Percentiles rank a stretch among this genome's conserved stretches.
Evolutionary conservation across 2,329 filamentous ascomycete species (phyloP).

Genomic region (Calonectria naviculata): DNA sequence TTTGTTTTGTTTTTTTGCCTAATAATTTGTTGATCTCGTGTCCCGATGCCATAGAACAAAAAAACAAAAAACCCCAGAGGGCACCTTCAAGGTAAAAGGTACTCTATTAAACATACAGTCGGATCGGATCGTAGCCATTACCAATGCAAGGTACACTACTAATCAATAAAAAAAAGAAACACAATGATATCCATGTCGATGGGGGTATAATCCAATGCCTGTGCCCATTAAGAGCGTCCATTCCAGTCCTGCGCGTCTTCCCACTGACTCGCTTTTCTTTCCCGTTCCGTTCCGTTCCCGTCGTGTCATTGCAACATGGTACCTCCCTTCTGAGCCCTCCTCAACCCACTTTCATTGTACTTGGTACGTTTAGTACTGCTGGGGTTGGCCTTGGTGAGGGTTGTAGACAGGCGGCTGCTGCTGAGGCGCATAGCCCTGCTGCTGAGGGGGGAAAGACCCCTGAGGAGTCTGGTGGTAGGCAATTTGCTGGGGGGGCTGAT

Average conservation of each 20-base stretch:
- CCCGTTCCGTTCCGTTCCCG: neutral
- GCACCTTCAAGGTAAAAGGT: neutral
- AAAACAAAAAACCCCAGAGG: neutral
- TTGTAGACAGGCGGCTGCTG: conserved; percentile 36
- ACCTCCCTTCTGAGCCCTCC: neutral
- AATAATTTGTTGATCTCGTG: neutral
- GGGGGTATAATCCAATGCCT: conserved; percentile 39
- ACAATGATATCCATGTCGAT: conserved; percentile 27
- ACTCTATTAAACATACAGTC: neutral
- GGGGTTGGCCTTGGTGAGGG: conserved; percentile 36
- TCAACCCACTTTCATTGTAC: neutral
- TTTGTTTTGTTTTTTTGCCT: neutral
- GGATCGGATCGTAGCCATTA: neutral
- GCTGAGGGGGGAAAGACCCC: conserved; percentile 34
- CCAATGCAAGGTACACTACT: neutral
- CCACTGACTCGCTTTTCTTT: conserved; percentile 4
- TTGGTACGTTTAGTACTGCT: conserved; percentile 30
- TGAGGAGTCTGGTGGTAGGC: conserved; percentile 33
- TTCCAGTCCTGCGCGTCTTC: neutral
- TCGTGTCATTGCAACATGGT: neutral
- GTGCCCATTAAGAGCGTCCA: conserved; percentile 20
- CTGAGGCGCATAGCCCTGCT: conserved; percentile 30
- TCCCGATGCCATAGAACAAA: neutral
- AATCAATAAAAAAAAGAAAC: neutral
- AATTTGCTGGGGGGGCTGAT: conserved; percentile 27